Conservation (phyloP, 768 basidiomycete species). For the Multifurca ochricompacta region DNA sequence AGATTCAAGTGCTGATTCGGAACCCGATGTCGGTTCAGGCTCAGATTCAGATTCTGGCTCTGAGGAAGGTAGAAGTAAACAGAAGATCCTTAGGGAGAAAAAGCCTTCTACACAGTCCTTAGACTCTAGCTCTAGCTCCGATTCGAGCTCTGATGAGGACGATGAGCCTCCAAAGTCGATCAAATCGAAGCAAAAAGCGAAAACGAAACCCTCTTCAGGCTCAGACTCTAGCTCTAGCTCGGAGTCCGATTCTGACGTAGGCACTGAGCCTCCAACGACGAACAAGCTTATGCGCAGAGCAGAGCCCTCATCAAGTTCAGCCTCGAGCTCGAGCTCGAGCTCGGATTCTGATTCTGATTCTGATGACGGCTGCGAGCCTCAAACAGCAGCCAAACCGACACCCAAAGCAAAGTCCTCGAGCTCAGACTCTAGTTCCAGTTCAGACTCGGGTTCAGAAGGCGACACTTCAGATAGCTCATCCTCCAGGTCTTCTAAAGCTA, state of each 20-base stretch:
- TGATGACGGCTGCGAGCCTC: neutral
- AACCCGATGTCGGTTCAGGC: neutral
- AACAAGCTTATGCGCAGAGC: neutral
- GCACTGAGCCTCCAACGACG: constrained; percentile 19
- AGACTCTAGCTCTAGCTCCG: constrained; percentile 17
- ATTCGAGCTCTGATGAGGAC: neutral
- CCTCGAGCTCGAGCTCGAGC: constrained; percentile 17
- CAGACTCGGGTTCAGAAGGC: constrained; percentile 26
- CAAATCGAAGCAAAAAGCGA: constrained; percentile 3
- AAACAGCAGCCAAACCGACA: constrained; percentile 3
- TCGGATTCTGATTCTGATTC: constrained; percentile 12
- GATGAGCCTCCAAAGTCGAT: constrained; percentile 2
- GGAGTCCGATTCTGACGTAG: constrained; percentile 3
- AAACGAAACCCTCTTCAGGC: constrained; percentile 19
- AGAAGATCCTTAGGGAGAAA: neutral
- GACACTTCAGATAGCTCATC: constrained; percentile 10
- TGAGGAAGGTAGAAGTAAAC: neutral
- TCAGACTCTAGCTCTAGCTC: constrained; percentile 24
- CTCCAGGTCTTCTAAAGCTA: constrained; percentile 1
- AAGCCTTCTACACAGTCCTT: constrained; percentile 4
- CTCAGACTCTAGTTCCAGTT: constrained; percentile 25
- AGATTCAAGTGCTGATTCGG: constrained; percentile 10
- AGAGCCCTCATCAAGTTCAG: neutral
- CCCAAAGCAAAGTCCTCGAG: constrained; percentile 17
- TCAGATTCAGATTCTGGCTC: neutral